phyloP scores from a whole-genome alignment of 78 protist species.

The Guillardia theta region DNA sequence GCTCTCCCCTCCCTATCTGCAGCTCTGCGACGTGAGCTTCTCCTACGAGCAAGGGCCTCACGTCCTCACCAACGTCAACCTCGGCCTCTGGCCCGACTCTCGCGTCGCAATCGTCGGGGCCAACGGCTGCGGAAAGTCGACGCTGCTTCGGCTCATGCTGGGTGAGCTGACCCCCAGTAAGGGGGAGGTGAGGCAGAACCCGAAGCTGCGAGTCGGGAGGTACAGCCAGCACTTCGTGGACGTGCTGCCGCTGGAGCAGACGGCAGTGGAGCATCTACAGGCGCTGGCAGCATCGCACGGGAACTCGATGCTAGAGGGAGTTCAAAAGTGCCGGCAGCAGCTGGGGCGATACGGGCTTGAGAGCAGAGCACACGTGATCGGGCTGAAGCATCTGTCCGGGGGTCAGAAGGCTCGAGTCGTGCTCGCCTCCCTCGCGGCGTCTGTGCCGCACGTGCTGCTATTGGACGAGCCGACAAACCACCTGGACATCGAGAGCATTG shows the following conservation, averaged over 20 bases:
- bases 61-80: background rate
- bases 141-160: background rate
- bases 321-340: background rate
- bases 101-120: conserved; percentile 8
- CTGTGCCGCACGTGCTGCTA: conserved; percentile 43
- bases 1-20: background rate
- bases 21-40: background rate
- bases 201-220: background rate
- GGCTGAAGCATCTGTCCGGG: background rate
- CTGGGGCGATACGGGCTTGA: background rate
- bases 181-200: background rate
- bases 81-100: background rate
- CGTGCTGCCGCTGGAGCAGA: background rate
- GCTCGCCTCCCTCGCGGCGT: background rate
- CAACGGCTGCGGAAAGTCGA: conserved; percentile 40
- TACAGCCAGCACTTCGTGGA: conserved; percentile 3
- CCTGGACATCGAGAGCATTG: conserved; percentile 51
- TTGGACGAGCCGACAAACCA: conserved; percentile 59
- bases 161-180: background rate
- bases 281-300: background rate
- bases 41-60: background rate
- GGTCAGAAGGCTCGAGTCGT: conserved; percentile 39
- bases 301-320: background rate
- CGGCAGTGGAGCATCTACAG: background rate
- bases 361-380: background rate